These are phyloP conservation scores for Gaeumannomyces sp. DNA, from an alignment of 2,329 filamentous ascomycete species.

Conservation along the genomic window DNA sequence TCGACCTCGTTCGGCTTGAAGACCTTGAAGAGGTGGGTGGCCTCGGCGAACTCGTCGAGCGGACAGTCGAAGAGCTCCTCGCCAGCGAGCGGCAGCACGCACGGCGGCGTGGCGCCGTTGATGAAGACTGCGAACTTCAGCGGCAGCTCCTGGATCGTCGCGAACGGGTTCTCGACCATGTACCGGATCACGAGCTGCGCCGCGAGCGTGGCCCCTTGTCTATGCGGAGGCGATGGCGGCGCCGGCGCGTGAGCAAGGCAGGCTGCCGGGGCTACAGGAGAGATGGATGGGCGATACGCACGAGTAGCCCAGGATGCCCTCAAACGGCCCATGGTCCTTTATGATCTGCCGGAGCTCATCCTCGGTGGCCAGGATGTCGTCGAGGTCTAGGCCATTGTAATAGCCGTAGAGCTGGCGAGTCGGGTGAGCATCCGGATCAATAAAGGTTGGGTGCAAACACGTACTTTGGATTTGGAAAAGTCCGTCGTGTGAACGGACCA, in stretches of 20 bases:
- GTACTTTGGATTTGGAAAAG: conserved; percentile 13
- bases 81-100: conserved; percentile 12
- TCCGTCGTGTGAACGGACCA: conserved; percentile 14
- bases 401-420: conserved; percentile 9
- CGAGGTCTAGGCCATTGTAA: conserved; percentile 12
- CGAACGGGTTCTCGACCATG: conserved; percentile 12
- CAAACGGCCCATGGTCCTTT: conserved; percentile 14
- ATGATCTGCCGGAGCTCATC: conserved; percentile 13
- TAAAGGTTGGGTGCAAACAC: not conserved
- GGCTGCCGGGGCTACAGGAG: too few species aligned
- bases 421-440: too few species aligned
- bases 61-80: conserved; percentile 11
- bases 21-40: conserved; percentile 12
- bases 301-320: conserved; percentile 11
- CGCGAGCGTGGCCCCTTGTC: conserved; percentile 13
- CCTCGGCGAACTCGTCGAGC: conserved; percentile 11
- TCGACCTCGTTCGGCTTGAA: conserved; percentile 13
- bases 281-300: not conserved
- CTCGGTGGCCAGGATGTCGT: conserved; percentile 14
- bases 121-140: conserved; percentile 13
- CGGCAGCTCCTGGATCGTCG: conserved; percentile 13
- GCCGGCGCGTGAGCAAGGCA: too few species aligned
- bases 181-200: conserved; percentile 13
- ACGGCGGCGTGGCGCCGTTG: conserved; percentile 13
- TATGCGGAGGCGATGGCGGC: not conserved